Base-by-base conservation (phyloP, 768 basidiomycete genomes). In the Amanita brunnescens region DNA sequence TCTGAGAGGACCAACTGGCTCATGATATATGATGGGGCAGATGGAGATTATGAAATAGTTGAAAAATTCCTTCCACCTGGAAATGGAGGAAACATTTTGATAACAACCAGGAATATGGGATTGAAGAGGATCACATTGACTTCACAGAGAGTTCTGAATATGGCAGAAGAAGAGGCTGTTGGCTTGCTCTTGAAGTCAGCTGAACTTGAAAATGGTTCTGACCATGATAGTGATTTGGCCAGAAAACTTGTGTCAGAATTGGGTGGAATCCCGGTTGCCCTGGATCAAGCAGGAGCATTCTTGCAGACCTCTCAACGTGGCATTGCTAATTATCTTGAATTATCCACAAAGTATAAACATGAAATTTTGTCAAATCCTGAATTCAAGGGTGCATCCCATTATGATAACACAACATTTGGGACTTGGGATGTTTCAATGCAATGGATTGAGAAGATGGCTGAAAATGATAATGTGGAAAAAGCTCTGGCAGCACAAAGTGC, bases 211-310 rank as follows among this genome's bases (percentile, higher is more conserved):
- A 37, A 1, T 8, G 26, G 37, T 6, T 46, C 29, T 24, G 30
- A 47, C 18, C 2, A 43, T 2, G 18, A 2, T 20, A 39, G n/a
- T 16, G n/a, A 48, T 5, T 7, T 29, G 33, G 52, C 57, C 7
- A 39, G 9, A 20, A n/a, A 20, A 20, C 2, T 39, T 10, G 18
- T 39, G 9, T 16, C 30, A 46, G 18, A 35, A 30, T 6, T 45
- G 23, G 18, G 24, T 24, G 12, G 20, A 13, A 9, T 45, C 7
- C 48, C 54, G 14, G 33, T 58, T 16, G 56, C 58, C 16, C 32
- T 59, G 38, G 56, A 57, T 43, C 56, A 57, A 20, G 59, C 59
- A 45, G 59, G 57, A n/a, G 55, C 57, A 24, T 41, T 49, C 30
- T 58, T 58, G 44, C 49, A 34, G 23, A 21, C 49, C 50, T 49